These are phyloP conservation scores for Suillus plorans DNA, from an alignment of 768 basidiomycete genomes.

Conservation along the genomic window DNA sequence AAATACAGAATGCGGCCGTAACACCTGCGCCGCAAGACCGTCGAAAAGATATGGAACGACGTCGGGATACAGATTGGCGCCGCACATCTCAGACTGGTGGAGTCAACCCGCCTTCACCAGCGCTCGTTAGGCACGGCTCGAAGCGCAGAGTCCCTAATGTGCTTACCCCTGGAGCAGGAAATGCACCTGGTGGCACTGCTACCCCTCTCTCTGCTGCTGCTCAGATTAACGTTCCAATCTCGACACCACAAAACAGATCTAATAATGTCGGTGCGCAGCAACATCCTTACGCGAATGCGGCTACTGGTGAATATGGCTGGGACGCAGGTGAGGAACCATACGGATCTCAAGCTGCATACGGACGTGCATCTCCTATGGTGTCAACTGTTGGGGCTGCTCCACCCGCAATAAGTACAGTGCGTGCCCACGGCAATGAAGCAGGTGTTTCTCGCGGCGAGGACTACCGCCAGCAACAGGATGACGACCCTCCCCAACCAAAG, in stretches of 20 bases:
- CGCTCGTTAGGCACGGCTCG: constrained; percentile 73
- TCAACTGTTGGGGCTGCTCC: constrained; percentile 65
- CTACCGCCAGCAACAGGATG: constrained; percentile 52
- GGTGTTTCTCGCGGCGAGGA: constrained; percentile 63
- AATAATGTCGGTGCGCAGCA: constrained; percentile 41
- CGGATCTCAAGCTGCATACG: constrained; percentile 56
- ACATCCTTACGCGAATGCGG: constrained; percentile 72
- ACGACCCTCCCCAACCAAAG: constrained; percentile 52
- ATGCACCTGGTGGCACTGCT: constrained; percentile 48
- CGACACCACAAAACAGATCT: constrained; percentile 48
- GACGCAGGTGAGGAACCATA: constrained; percentile 55
- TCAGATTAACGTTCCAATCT: constrained; percentile 71
- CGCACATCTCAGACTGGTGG: constrained; percentile 57
- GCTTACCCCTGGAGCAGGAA: constrained; percentile 53
- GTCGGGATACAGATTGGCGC: constrained; percentile 61
- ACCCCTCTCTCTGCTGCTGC: constrained; percentile 76
- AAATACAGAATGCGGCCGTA: constrained; percentile 57
- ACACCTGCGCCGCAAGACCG: constrained; percentile 52
- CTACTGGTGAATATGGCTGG: constrained; percentile 53
- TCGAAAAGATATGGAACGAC: constrained; percentile 51
- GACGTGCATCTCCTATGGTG: constrained; percentile 83
- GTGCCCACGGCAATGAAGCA: constrained; percentile 67
- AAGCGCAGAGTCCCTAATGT: constrained; percentile 64
- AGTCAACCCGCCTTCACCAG: constrained; percentile 69
- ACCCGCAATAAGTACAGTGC: constrained; percentile 70